Evolutionary conservation across 108 stramenopile genomes (phyloP).

Genomic region (Cyclostephanos invisitatus): DNA sequence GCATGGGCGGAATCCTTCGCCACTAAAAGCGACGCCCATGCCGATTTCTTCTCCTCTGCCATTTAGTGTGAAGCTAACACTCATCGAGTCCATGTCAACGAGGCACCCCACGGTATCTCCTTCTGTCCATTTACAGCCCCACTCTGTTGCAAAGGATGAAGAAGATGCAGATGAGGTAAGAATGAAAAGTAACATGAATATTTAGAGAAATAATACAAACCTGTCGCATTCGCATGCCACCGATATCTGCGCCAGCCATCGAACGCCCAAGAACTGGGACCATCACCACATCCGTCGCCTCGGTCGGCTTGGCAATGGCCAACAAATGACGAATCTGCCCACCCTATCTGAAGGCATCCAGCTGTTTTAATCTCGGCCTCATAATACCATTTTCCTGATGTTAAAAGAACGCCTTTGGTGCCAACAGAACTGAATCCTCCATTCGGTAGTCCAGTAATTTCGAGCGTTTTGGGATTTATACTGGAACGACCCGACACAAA

Average conservation of each 20-base stretch:
- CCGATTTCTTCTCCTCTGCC: slow-evolving; percentile 87
- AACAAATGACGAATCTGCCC: slow-evolving; percentile 87
- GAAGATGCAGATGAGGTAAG: neutral
- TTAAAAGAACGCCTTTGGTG: slow-evolving; percentile 79
- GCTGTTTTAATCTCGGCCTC: slow-evolving; percentile 88
- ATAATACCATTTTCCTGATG: slow-evolving; percentile 93
- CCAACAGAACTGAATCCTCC: slow-evolving; percentile 90
- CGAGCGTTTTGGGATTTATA: slow-evolving; percentile 65
- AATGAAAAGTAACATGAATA: neutral
- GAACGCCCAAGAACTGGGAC: slow-evolving; percentile 91
- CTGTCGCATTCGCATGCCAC: slow-evolving; percentile 86
- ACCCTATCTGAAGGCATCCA: slow-evolving; percentile 94
- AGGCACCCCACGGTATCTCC: slow-evolving; percentile 89
- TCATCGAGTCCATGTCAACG: slow-evolving; percentile 86
- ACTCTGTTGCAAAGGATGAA: slow-evolving; percentile 61
- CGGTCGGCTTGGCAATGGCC: slow-evolving; percentile 86
- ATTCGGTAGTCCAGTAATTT: slow-evolving; percentile 74
- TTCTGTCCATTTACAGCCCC: slow-evolving; percentile 93
- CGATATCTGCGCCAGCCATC: slow-evolving; percentile 95
- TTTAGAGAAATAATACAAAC: neutral
- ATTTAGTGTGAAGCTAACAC: slow-evolving; percentile 89
- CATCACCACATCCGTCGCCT: slow-evolving; percentile 95
- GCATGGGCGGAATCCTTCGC: slow-evolving; percentile 82
- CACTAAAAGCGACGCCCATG: slow-evolving; percentile 85
- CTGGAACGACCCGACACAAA: slow-evolving; percentile 74